Conservation (phyloP, 352 stramenopile genomes). For the Globisporangium orthogonon region DNA sequence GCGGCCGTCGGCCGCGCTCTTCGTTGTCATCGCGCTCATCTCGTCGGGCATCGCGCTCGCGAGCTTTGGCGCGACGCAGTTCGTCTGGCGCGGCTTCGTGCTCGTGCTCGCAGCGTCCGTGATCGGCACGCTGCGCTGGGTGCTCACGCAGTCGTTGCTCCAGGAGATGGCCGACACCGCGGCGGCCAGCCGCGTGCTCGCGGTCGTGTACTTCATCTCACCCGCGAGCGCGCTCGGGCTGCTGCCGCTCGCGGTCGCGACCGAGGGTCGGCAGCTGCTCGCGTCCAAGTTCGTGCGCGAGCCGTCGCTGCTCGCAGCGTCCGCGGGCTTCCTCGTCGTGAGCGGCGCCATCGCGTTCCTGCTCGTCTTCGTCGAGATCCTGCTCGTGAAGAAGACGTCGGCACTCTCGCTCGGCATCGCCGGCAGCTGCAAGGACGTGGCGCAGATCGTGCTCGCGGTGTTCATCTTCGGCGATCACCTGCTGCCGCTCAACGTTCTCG, state of each 20-base stretch:
- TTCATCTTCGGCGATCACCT: constrained; percentile 73
- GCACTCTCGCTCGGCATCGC: constrained; percentile 73
- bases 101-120: constrained; percentile 66
- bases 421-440: constrained; percentile 76
- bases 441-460: constrained; percentile 70
- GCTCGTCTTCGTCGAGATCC: constrained; percentile 80
- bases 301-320: constrained; percentile 37
- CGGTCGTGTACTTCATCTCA: constrained; percentile 82
- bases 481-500: constrained; percentile 51
- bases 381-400: constrained; percentile 78
- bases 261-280: constrained; percentile 39
- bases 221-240: constrained; percentile 62
- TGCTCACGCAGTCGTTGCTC: constrained; percentile 79
- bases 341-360: constrained; percentile 65
- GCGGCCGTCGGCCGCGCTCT: constrained; percentile 39
- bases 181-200: constrained; percentile 53
- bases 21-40: constrained; percentile 59
- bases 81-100: constrained; percentile 61
- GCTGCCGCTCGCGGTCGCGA: constrained; percentile 55
- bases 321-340: constrained; percentile 57
- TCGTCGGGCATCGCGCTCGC: constrained; percentile 64
- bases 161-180: constrained; percentile 40
- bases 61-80: constrained; percentile 71
- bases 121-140: constrained; percentile 71
- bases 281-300: constrained; percentile 55